Conservation (phyloP, 306 rosid genomes). For the Gastrolobium villosum region DNA sequence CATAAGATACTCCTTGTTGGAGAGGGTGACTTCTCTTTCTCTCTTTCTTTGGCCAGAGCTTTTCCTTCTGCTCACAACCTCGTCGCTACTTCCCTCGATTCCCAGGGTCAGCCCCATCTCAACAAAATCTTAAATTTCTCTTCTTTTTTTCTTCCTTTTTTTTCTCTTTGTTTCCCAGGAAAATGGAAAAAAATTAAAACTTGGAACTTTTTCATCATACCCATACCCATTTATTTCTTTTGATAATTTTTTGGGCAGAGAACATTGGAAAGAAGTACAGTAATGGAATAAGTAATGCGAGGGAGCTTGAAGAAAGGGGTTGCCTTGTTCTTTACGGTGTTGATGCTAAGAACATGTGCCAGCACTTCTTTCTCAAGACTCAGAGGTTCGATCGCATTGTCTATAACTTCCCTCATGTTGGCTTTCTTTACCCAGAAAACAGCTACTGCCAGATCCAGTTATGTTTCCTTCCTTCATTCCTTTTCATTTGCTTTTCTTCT, state of each 20-base stretch:
- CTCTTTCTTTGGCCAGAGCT: constrained; percentile 65
- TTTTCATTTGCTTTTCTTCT: neutral
- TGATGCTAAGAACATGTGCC: constrained; percentile 73
- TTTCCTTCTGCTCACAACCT: constrained; percentile 76
- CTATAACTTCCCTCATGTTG: constrained; percentile 90
- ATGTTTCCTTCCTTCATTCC: constrained; percentile 2
- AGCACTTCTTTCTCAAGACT: constrained; percentile 80
- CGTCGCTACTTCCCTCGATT: constrained; percentile 82
- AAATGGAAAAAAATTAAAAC: neutral
- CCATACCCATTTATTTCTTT: constrained; percentile 19
- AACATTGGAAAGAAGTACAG: constrained; percentile 66
- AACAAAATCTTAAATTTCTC: neutral
- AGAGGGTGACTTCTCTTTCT: constrained; percentile 88
- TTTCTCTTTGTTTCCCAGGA: neutral
- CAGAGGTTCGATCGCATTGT: constrained; percentile 85
- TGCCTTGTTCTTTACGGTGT: constrained; percentile 68
- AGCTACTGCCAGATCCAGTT: constrained; percentile 84
- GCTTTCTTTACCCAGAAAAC: constrained; percentile 72
- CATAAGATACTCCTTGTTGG: constrained; percentile 78
- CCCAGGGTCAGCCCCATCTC: constrained; percentile 57
- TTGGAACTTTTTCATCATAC: constrained; percentile 35
- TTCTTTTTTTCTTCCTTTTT: neutral
- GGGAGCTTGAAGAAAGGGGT: constrained; percentile 78
- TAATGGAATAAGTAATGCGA: constrained; percentile 66
- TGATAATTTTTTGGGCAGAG: constrained; percentile 46